phyloP scores from a whole-genome alignment of 2,329 filamentous ascomycete species.

The Tothia fuscella region DNA sequence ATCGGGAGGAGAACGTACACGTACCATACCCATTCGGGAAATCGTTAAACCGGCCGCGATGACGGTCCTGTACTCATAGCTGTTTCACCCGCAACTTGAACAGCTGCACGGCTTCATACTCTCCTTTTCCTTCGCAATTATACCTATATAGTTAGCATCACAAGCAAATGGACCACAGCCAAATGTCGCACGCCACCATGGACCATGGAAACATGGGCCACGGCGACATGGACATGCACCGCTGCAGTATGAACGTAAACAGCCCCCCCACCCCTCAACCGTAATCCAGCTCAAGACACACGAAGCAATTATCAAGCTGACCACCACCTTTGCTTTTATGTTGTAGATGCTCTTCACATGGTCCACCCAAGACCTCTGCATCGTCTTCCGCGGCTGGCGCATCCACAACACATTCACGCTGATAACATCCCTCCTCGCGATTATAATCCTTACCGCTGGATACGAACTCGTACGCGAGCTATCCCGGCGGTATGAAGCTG shows the following conservation, averaged over 20 bases:
- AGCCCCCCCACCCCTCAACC: slow-evolving; percentile 5
- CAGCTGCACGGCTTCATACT: no score
- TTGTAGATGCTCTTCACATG: slow-evolving; percentile 94
- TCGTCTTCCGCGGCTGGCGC: slow-evolving; percentile 89
- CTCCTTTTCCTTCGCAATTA: no score
- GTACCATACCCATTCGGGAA: no score
- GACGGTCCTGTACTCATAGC: no score
- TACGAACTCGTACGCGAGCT: slow-evolving; percentile 80
- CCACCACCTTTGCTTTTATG: neutral
- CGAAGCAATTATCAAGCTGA: no score
- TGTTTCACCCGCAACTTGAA: no score
- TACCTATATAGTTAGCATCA: no score
- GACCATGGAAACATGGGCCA: slow-evolving; percentile 42
- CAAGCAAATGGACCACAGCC: slow-evolving; percentile 12
- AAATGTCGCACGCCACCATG: slow-evolving; percentile 25
- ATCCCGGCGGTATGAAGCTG: slow-evolving; percentile 62
- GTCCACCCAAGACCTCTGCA: slow-evolving; percentile 87
- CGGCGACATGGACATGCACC: slow-evolving; percentile 39
- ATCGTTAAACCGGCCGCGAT: no score
- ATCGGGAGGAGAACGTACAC: no score
- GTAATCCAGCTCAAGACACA: neutral
- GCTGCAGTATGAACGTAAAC: slow-evolving; percentile 86
- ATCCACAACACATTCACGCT: slow-evolving; percentile 63
- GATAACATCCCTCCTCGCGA: slow-evolving; percentile 67
- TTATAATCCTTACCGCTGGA: slow-evolving; percentile 74